Percentiles rank a stretch among this genome's conserved stretches.
These are phyloP conservation scores for Cercophora samala DNA, from an alignment of 495 filamentous ascomycete species.

Conservation along the genomic window DNA sequence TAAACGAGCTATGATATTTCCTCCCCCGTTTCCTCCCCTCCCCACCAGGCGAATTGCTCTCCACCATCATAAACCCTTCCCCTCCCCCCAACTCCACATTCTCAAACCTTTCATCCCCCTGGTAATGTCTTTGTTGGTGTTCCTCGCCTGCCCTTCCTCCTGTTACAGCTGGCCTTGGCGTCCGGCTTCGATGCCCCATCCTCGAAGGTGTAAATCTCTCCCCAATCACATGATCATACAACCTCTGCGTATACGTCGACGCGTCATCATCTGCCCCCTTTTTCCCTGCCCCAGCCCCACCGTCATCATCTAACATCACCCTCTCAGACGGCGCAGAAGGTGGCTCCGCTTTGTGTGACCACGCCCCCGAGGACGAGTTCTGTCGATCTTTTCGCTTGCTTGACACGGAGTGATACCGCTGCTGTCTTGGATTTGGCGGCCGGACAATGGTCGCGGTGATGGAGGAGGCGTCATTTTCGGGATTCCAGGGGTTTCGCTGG, in stretches of 20 bases:
- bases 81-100: conserved; percentile 5
- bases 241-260: neutral
- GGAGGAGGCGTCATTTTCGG: neutral
- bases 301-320: neutral
- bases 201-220: neutral
- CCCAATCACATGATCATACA: too few relatives aligned
- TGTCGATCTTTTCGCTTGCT: neutral
- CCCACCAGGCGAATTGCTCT: neutral
- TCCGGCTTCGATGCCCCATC: neutral
- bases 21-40: neutral
- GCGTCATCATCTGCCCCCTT: neutral
- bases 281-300: neutral
- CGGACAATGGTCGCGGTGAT: neutral
- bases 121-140: neutral
- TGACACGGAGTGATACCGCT: neutral
- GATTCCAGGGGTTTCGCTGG: neutral
- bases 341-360: conserved; percentile 9
- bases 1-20: conserved; percentile 17
- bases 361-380: conserved; percentile 1
- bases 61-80: neutral
- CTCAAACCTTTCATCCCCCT: neutral
- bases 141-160: neutral
- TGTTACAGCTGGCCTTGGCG: neutral
- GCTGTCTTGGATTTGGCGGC: neutral
- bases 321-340: conserved; percentile 1